Base-by-base conservation (phyloP, 2,329 filamentous ascomycete species). In the Fusarium dlaminii region DNA sequence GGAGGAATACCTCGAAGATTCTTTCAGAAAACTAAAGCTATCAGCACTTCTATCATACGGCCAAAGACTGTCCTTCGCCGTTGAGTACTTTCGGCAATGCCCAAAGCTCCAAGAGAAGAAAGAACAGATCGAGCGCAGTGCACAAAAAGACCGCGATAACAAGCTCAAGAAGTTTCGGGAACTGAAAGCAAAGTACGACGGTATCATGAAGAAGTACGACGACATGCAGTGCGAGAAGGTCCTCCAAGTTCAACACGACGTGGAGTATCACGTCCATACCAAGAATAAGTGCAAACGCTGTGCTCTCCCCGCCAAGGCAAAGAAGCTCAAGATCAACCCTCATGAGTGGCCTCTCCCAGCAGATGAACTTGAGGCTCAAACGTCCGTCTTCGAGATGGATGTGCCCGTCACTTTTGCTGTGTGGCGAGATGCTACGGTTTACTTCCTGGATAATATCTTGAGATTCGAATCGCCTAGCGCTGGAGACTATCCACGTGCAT, bases 291-390 rank as follows among this genome's bases (percentile, higher is more conserved):
- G 86, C 63, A 4, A 6, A 2, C 83, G 81, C 59, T 90, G 87
- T 72, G 4, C 6, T 0, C 68, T 81, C 1, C 48, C 71, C 7
- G 8, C 11, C 0, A 4, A 78, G n/a, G 87, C 87, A 1, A 51
- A 81, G 0, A 5, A 8, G 0, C 63, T 92, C 1, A 42, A 32
- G 0, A 90, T 92, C 13, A 2, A 46, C 0, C 76, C 89, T 14
- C 82, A 89, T 67, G 90, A 92, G 74, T 91, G 88, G 88, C 89
- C 90, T 0, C 79, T 91, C 0, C 85, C 88, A 0, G 36, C 46
- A 0, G 22, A 82, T 1, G 1, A 48, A 0, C n/a, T 70, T 0
- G 34, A 82, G 20, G 83, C 83, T 0, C 86, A 88, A 69, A 80
- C 87, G 0, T 83, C 83, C 0, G 82, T 91, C 0, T 91, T 91